phyloP scores from a whole-genome alignment of 1,284 basidiomycete species.

The Cystobasidium pallidum region DNA sequence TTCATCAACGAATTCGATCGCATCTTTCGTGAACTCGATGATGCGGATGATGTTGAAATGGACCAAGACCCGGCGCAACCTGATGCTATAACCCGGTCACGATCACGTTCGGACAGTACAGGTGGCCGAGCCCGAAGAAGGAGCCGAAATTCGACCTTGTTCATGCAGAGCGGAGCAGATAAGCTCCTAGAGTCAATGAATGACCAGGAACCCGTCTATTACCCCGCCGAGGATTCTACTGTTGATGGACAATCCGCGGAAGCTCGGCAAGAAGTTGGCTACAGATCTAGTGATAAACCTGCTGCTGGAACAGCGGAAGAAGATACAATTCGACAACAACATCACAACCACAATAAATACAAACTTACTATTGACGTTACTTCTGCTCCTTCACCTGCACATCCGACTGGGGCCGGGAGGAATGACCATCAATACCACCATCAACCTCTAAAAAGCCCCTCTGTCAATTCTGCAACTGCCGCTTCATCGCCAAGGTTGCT shows the following conservation, averaged over 20 bases:
- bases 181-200: slow-evolving; percentile 46
- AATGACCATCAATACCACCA: not conserved
- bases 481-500: slow-evolving; percentile 15
- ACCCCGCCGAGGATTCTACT: slow-evolving; percentile 21
- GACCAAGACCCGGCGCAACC: not conserved
- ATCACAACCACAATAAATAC: not conserved
- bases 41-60: slow-evolving; percentile 44
- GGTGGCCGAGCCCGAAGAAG: slow-evolving; percentile 4
- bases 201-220: slow-evolving; percentile 19
- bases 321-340: slow-evolving; percentile 6
- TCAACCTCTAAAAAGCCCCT: slow-evolving; percentile 13
- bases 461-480: not conserved
- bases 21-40: slow-evolving; percentile 59
- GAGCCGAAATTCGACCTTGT: slow-evolving; percentile 48
- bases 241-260: slow-evolving; percentile 4
- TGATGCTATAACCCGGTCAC: slow-evolving; percentile 1
- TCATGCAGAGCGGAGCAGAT: slow-evolving; percentile 49
- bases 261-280: slow-evolving; percentile 11
- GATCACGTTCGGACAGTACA: slow-evolving; percentile 1
- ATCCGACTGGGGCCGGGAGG: not conserved
- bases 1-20: slow-evolving; percentile 88
- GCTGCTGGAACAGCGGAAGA: not conserved
- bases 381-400: slow-evolving; percentile 1
- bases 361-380: slow-evolving; percentile 29
- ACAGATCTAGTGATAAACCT: not conserved